These are phyloP conservation scores for Chlorella variabilis DNA, from an alignment of 163 green algal genomes.

Conservation along the genomic window DNA sequence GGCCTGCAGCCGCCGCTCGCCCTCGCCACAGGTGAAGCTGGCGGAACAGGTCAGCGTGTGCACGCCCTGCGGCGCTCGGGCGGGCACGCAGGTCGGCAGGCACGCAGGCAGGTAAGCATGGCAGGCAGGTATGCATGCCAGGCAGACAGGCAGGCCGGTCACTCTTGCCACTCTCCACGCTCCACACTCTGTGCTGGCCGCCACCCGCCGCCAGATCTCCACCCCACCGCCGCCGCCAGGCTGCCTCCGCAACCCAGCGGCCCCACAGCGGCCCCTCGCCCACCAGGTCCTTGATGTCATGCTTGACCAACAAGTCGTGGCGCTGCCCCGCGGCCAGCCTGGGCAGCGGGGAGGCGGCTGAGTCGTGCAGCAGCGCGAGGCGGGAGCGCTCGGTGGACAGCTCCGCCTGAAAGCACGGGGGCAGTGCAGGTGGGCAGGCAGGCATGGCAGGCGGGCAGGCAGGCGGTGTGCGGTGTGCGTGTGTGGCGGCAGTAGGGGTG, in stretches of 20 bases:
- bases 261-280: too few species aligned
- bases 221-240: too few species aligned
- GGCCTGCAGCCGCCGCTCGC: conserved; percentile 28
- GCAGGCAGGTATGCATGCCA: neutral
- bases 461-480: too few species aligned
- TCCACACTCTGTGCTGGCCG: too few species aligned
- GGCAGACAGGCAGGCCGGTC: too few species aligned
- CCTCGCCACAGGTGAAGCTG: neutral
- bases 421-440: neutral
- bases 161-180: too few species aligned
- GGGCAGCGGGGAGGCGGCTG: conserved; percentile 15
- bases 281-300: conserved; percentile 48
- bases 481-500: too few species aligned
- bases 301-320: conserved; percentile 22
- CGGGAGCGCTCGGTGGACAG: conserved; percentile 25
- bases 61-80: neutral
- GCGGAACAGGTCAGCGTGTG: conserved; percentile 38
- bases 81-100: neutral
- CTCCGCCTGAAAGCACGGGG: conserved; percentile 17
- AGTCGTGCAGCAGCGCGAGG: conserved; percentile 37
- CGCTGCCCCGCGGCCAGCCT: conserved; percentile 25
- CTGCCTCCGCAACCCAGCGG: neutral
- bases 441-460: too few species aligned
- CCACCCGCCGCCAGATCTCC: too few species aligned
- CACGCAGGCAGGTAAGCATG: neutral